Percentiles rank a stretch among this genome's conserved stretches.
These are phyloP conservation scores for Coriaria nepalensis DNA, from an alignment of 306 rosid genomes.

Conservation along the genomic window DNA sequence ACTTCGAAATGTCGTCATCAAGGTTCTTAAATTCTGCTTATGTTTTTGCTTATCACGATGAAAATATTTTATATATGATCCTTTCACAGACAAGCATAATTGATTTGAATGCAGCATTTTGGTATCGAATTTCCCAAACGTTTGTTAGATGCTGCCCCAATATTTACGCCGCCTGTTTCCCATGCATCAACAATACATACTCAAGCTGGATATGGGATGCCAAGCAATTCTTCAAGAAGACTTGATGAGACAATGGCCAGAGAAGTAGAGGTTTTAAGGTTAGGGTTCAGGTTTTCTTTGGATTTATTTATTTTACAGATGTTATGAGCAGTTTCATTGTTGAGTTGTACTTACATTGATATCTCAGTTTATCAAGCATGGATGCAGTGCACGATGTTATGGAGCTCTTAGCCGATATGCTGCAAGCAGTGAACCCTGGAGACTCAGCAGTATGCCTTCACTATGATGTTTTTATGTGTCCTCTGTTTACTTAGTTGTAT, in stretches of 20 bases:
- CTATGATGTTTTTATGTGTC: constrained; percentile 10
- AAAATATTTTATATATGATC: too few relatives aligned
- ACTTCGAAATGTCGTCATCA: too few relatives aligned
- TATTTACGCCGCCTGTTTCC: constrained; percentile 71
- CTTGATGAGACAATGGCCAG: constrained; percentile 99
- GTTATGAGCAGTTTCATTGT: too few relatives aligned
- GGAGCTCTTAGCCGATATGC: constrained; percentile 91
- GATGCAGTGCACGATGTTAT: constrained; percentile 67
- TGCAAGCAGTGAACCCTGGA: constrained; percentile 71
- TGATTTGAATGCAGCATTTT: constrained; percentile 48
- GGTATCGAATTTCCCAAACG: constrained; percentile 83
- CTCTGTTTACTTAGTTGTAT: constrained; percentile 5
- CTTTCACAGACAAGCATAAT: too few relatives aligned
- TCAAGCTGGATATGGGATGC: constrained; percentile 81
- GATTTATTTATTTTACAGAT: constrained; percentile 3
- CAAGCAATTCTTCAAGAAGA: constrained; percentile 77
- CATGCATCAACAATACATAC: constrained; percentile 29
- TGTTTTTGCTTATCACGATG: too few relatives aligned
- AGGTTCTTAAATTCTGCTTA: too few relatives aligned
- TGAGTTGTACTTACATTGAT: neutral
- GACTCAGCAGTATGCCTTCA: constrained; percentile 43
- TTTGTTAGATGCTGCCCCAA: constrained; percentile 56
- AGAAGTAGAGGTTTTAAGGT: constrained; percentile 80
- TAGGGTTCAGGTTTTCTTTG: constrained; percentile 10
- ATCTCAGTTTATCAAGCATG: constrained; percentile 62